A percentile compares a stretch with the other conserved stretches of the same genome.
These are phyloP conservation scores for Abrus precatorius DNA, from an alignment of 306 rosid genomes.

Conservation along the genomic window DNA sequence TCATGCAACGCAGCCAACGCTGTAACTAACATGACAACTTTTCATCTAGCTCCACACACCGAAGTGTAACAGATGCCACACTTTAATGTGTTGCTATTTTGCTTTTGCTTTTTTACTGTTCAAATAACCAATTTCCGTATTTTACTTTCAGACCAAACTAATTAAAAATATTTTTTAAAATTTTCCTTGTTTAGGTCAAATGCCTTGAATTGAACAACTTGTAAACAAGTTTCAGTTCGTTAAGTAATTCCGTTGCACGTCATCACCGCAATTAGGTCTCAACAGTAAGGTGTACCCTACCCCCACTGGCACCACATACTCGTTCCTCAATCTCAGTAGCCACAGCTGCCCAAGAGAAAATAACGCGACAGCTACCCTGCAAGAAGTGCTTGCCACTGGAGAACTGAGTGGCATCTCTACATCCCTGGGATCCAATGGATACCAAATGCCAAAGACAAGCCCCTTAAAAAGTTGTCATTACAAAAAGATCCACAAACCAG, in stretches of 20 bases:
- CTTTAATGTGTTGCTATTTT: no score
- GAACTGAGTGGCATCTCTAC: conserved; percentile 26
- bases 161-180: no score
- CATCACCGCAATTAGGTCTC: conserved; percentile 17
- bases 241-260: conserved; percentile 2
- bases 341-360: conserved; percentile 16
- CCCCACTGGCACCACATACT: conserved; percentile 7
- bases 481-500: conserved; percentile 12
- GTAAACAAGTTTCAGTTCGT: neutral
- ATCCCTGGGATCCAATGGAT: conserved; percentile 2
- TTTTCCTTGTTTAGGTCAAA: no score
- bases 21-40: no score
- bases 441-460: conserved; percentile 15
- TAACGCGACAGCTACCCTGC: conserved; percentile 3
- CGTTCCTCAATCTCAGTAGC: conserved; percentile 18
- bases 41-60: no score
- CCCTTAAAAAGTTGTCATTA: neutral
- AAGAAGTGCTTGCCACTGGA: conserved; percentile 19
- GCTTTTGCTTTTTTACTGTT: no score
- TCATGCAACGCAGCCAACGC: no score
- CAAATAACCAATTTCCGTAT: no score
- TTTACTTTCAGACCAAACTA: no score
- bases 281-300: conserved; percentile 24
- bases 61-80: no score
- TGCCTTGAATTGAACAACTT: neutral